Evolutionary conservation across 2,329 filamentous ascomycete genomes (phyloP).

Genomic region (Graphilbum fragrans): DNA sequence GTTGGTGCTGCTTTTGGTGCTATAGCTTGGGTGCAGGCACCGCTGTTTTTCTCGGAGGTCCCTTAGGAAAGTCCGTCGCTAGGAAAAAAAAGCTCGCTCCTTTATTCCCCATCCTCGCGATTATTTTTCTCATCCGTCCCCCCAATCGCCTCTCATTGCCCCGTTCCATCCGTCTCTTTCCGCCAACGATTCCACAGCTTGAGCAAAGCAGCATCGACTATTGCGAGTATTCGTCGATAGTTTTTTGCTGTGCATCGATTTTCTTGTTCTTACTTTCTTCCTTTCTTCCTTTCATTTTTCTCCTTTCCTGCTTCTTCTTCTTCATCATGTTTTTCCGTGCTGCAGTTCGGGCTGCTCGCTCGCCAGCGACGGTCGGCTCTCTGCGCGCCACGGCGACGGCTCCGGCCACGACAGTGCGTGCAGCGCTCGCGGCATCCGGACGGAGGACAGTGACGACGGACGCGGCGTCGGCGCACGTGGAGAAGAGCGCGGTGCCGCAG

Average conservation of each 20-base stretch:
- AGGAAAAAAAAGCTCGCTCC: neutral
- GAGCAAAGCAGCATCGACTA: no score
- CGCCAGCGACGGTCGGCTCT: neutral
- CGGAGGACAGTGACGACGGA: conserved; percentile 84
- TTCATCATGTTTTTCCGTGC: neutral
- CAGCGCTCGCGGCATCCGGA: conserved; percentile 27
- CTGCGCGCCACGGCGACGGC: conserved; percentile 2
- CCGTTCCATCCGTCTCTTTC: neutral
- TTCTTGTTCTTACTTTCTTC: no score
- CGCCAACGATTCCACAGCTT: conserved; percentile 1
- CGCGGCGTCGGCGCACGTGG: conserved; percentile 81
- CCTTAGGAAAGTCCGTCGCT: neutral
- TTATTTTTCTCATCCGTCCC: conserved; percentile 1
- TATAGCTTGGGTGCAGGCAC: neutral
- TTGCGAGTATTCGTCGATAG: no score
- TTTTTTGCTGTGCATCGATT: neutral
- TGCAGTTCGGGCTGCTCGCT: neutral
- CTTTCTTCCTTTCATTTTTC: neutral
- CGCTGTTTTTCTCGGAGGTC: neutral
- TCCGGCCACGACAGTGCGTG: conserved; percentile 1
- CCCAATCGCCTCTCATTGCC: neutral
- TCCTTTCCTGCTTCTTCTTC: neutral
- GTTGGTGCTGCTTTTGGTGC: neutral
- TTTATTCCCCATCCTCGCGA: neutral
- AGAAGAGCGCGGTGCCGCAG: conserved; percentile 61